A percentile compares a stretch with the other conserved stretches of the same genome.
phyloP scores from a whole-genome alignment of 2,329 filamentous ascomycete species.

The Thermochaetoides dissita region DNA sequence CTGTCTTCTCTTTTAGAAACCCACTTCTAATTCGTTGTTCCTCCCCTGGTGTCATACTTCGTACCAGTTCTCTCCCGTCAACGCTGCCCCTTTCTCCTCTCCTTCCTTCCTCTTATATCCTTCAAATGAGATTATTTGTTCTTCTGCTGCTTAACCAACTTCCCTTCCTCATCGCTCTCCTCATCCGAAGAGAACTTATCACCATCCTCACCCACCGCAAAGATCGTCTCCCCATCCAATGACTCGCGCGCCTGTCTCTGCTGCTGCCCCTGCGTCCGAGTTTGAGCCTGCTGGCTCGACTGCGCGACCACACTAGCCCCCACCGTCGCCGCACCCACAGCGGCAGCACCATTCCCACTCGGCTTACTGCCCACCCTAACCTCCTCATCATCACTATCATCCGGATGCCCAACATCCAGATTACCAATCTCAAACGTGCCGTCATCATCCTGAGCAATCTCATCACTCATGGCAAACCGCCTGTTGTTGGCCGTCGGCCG shows the following conservation, averaged over 20 bases:
- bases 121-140: no score
- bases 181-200: slow-evolving; percentile 68
- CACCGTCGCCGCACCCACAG: slow-evolving; percentile 2
- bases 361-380: slow-evolving; percentile 22
- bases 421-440: slow-evolving; percentile 89
- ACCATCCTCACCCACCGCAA: slow-evolving; percentile 74
- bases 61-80: no score
- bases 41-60: no score
- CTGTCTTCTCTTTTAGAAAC: no score
- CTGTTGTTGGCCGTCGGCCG: slow-evolving; percentile 91
- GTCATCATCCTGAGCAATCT: slow-evolving; percentile 96
- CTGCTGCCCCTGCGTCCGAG: no score
- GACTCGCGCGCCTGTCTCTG: slow-evolving; percentile 31
- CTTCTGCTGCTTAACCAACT: no score
- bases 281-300: no score
- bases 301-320: neutral
- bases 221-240: slow-evolving; percentile 82
- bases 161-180: slow-evolving; percentile 40
- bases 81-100: no score
- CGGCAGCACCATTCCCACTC: neutral
- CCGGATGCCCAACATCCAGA: slow-evolving; percentile 71
- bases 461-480: slow-evolving; percentile 96
- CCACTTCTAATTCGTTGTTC: no score
- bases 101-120: no score
- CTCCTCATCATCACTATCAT: slow-evolving; percentile 49